phyloP scores from a whole-genome alignment of 2,329 filamentous ascomycete species.

The Calycina herbarum region DNA sequence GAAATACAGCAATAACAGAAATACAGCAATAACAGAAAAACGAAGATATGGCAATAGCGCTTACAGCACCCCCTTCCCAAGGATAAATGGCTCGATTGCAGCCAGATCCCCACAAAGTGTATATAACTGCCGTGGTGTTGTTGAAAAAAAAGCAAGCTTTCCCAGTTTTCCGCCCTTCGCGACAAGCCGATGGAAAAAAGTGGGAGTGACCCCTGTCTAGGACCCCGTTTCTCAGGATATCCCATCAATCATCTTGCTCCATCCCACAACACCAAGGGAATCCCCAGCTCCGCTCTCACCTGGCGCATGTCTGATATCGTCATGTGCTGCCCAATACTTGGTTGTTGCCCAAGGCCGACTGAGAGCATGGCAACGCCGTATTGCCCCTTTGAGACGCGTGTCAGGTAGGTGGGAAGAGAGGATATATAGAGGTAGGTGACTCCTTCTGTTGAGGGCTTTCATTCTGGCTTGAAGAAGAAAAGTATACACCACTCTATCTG shows the following conservation, averaged over 20 bases:
- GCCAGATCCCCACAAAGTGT: background rate
- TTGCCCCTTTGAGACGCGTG: constrained; percentile 5
- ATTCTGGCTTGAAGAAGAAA: background rate
- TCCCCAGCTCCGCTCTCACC: constrained; percentile 4
- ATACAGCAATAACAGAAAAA: background rate
- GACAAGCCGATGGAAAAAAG: background rate
- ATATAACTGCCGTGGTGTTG: constrained; percentile 1
- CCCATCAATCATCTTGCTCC: background rate
- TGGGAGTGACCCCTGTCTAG: background rate
- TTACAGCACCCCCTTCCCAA: background rate
- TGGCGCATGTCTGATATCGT: constrained; percentile 5
- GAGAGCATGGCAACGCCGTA: background rate
- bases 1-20: no score
- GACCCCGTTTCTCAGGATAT: background rate
- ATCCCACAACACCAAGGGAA: background rate
- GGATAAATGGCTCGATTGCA: background rate
- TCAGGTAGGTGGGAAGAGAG: constrained; percentile 1
- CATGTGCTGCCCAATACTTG: constrained; percentile 3
- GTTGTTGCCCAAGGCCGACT: background rate
- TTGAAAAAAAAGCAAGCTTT: constrained; percentile 1
- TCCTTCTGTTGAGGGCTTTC: background rate
- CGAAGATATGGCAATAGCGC: background rate
- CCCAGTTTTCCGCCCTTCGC: background rate
- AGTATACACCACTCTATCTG: background rate
- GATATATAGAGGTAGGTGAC: constrained; percentile 7